Base-by-base conservation (phyloP, 2,329 filamentous ascomycete genomes). In the Hyphodiscus sp. region DNA sequence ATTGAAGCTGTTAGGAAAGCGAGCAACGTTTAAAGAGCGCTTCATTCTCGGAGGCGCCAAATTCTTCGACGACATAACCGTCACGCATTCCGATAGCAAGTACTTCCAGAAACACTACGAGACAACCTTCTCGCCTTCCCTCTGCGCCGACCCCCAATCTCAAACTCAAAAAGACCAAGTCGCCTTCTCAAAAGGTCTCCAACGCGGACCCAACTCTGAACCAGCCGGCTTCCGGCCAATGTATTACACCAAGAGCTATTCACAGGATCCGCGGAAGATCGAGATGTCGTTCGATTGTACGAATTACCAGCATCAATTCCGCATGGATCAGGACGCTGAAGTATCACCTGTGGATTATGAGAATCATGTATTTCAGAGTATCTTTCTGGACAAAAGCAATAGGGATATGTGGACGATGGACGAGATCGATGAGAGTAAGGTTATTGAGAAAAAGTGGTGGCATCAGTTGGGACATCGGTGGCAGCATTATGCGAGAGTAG, bases 201-300 rank as follows among this genome's bases (percentile, higher is more conserved):
- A 76, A 43, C 71, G 77, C 55, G 66, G 76, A 75, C 38, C 79
- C 81, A 65, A 81, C 74, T 76, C 65, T 26, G 76, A 76, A 13
- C 69, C 73, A 44, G 71, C 74, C 52, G 71, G 70, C 19, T 86
- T 81, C 71, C 73, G 76, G 48, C 81, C 82, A 49, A 85, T 85
- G 82, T 86, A 85, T 70, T 78, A 79, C 63, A 85, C 81, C 59
- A 80, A 83, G 52, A 77, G 75, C 50, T 85, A 86, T 65, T 68
- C 73, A 0, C 55, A 76, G 15, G 77, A 84, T 60, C 73, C 74
- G 1, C 77, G 72, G 2, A 79, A 82, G 62, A 77, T 86, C 8
- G 82, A 85, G 65, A 85, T 85, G 82, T 85, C 79, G 53, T 90
- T 89, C 69, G 85, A 90, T 67, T 87, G 83, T 70, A 85, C 82